Percentiles rank a stretch among this genome's conserved stretches.
Evolutionary conservation across 345 rosid species (phyloP).

Genomic region (Brassica carinata): DNA sequence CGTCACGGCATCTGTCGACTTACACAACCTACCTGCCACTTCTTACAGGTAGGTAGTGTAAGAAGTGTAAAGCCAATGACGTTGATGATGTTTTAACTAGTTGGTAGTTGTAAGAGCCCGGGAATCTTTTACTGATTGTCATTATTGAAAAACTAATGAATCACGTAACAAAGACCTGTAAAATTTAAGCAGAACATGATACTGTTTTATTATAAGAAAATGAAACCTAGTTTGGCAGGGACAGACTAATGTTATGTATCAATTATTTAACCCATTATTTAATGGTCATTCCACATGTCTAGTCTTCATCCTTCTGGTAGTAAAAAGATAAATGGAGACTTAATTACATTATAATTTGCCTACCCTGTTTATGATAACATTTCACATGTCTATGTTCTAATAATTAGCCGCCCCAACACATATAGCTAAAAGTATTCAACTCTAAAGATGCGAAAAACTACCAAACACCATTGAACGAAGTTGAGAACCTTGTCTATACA

Average conservation of each 20-base stretch:
- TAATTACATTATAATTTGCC: background rate
- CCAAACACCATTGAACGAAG: conserved; percentile 12
- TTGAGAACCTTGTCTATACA: background rate
- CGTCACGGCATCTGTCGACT: conserved; percentile 26
- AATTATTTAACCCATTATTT: conserved; percentile 6
- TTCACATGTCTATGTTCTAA: conserved; percentile 32
- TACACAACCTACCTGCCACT: conserved; percentile 1
- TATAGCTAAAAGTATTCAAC: background rate
- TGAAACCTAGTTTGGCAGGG: conserved; percentile 32
- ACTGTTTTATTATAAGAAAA: conserved; percentile 17
- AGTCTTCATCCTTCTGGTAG: conserved; percentile 11
- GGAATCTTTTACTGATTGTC: conserved; percentile 7
- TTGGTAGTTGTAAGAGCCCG: conserved; percentile 20
- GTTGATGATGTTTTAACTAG: conserved; percentile 9
- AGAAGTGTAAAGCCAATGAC: background rate
- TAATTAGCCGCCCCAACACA: background rate
- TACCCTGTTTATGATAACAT: conserved; percentile 12
- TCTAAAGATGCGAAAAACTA: background rate
- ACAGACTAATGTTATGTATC: conserved; percentile 15
- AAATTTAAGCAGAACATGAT: conserved; percentile 28
- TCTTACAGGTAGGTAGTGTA: background rate
- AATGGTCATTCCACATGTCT: conserved; percentile 22
- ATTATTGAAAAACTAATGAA: conserved; percentile 24
- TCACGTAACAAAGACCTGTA: conserved; percentile 16
- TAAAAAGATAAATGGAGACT: background rate